These are phyloP conservation scores for Symbiodinium pilosum DNA, from an alignment of 73 alveolate species.

Conservation along the genomic window DNA sequence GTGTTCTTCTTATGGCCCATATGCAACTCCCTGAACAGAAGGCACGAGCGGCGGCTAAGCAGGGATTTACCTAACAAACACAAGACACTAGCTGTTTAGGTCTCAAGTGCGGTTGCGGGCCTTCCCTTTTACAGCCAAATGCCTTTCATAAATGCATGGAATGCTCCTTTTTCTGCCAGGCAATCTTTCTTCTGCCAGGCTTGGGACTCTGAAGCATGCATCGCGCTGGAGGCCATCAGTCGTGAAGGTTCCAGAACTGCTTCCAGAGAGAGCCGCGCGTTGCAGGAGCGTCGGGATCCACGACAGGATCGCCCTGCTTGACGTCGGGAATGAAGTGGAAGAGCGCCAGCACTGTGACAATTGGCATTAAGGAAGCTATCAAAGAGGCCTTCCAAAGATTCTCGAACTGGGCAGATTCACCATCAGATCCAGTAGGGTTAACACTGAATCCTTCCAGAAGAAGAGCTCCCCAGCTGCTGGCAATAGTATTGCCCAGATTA, in stretches of 20 bases:
- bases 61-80: too few relatives aligned
- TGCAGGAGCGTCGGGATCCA: constrained; percentile 66
- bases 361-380: constrained; percentile 36
- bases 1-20: too few relatives aligned
- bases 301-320: constrained; percentile 79
- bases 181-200: too few relatives aligned
- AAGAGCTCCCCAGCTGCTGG: constrained; percentile 84
- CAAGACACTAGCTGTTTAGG: too few relatives aligned
- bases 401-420: constrained; percentile 45
- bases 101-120: too few relatives aligned
- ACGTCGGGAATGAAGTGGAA: constrained; percentile 85
- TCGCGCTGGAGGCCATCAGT: too few relatives aligned
- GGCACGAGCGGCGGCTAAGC: too few relatives aligned
- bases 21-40: too few relatives aligned
- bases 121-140: too few relatives aligned
- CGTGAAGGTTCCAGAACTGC: constrained; percentile 33
- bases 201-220: too few relatives aligned
- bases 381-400: constrained; percentile 89
- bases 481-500: constrained; percentile 66
- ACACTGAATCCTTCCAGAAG: constrained; percentile 23
- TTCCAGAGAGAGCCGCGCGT: constrained; percentile 75
- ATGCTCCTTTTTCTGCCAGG: too few relatives aligned
- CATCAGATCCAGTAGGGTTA: constrained; percentile 48
- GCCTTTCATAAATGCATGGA: not conserved
- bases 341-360: constrained; percentile 71